These are phyloP conservation scores for Phytophthora fragariaefolia DNA, from an alignment of 352 stramenopile species.

Conservation along the genomic window DNA sequence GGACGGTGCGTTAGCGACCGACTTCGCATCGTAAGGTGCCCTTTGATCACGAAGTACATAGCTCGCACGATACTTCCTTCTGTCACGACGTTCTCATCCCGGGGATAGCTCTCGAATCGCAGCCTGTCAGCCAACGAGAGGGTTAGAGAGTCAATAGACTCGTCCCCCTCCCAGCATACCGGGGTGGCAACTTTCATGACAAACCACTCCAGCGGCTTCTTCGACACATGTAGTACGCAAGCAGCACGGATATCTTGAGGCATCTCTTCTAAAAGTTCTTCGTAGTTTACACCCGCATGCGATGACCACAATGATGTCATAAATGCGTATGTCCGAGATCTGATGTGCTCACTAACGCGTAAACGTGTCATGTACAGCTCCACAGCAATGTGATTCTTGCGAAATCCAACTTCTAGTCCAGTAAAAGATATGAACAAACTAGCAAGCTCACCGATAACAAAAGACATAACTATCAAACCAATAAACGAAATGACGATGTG, in stretches of 20 bases:
- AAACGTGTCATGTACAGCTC: conserved; percentile 45
- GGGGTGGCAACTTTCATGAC: conserved; percentile 41
- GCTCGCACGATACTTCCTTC: conserved; percentile 57
- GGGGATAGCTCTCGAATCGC: conserved; percentile 61
- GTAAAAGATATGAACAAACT: conserved; percentile 60
- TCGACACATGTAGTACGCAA: conserved; percentile 45
- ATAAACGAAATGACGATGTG: conserved; percentile 46
- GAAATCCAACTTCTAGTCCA: conserved; percentile 59
- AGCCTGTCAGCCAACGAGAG: conserved; percentile 41
- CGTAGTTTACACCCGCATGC: conserved; percentile 55
- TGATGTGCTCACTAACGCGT: conserved; percentile 36
- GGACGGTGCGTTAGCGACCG: conserved; percentile 19
- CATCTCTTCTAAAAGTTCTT: conserved; percentile 50
- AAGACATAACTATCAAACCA: conserved; percentile 50
- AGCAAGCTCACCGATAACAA: conserved; percentile 53
- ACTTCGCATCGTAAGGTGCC: conserved; percentile 35
- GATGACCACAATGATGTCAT: conserved; percentile 58
- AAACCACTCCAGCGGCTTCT: conserved; percentile 39
- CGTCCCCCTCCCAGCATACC: conserved; percentile 19
- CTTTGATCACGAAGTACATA: conserved; percentile 75
- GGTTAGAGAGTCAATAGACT: conserved; percentile 27
- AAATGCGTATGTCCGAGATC: conserved; percentile 40
- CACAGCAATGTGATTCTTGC: conserved; percentile 56
- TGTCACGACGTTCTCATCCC: conserved; percentile 53
- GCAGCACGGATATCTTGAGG: conserved; percentile 50